Conservation (phyloP, 2,329 filamentous ascomycete species). For the Fusarium domesticum region DNA sequence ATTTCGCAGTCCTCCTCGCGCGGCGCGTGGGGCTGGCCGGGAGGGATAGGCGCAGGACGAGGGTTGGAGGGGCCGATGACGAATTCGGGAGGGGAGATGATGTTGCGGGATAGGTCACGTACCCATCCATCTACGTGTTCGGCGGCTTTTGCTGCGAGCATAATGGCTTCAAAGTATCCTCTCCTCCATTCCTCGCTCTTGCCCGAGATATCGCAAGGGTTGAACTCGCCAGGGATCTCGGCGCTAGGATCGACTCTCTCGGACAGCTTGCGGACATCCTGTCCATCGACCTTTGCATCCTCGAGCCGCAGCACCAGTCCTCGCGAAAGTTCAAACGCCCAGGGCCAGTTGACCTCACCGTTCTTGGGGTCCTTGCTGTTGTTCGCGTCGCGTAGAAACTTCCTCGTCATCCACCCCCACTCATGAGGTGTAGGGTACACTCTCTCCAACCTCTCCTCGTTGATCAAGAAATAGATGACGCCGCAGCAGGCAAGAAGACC, state of each 20-base stretch:
- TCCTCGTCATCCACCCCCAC: slow-evolving; percentile 71
- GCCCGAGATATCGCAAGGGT: slow-evolving; percentile 64
- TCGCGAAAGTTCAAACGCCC: slow-evolving; percentile 58
- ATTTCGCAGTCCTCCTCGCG: slow-evolving; percentile 71
- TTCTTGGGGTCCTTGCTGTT: slow-evolving; percentile 55
- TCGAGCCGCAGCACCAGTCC: slow-evolving; percentile 66
- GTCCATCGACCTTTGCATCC: slow-evolving; percentile 64
- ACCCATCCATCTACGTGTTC: slow-evolving; percentile 82
- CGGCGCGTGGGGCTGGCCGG: slow-evolving; percentile 60
- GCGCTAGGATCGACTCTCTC: slow-evolving; percentile 60
- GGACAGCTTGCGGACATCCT: slow-evolving; percentile 55
- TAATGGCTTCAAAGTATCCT: slow-evolving; percentile 79
- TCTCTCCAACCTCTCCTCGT: slow-evolving; percentile 73
- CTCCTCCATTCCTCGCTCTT: slow-evolving; percentile 83
- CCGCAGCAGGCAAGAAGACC: slow-evolving; percentile 58
- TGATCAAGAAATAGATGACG: slow-evolving; percentile 61
- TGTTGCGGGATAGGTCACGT: slow-evolving; percentile 61
- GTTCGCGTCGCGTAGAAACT: slow-evolving; percentile 63
- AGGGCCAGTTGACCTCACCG: slow-evolving; percentile 62
- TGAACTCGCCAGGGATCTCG: slow-evolving; percentile 65
- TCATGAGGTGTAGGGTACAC: slow-evolving; percentile 78
- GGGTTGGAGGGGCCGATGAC: slow-evolving; percentile 84
- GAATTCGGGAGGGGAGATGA: slow-evolving; percentile 68
- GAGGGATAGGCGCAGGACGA: slow-evolving; percentile 68
- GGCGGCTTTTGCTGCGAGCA: slow-evolving; percentile 71